Evolutionary conservation across 495 filamentous ascomycete genomes (phyloP), one percentile per base, ranked within the genome.

Genomic region (Hypoxylon rickii): DNA sequence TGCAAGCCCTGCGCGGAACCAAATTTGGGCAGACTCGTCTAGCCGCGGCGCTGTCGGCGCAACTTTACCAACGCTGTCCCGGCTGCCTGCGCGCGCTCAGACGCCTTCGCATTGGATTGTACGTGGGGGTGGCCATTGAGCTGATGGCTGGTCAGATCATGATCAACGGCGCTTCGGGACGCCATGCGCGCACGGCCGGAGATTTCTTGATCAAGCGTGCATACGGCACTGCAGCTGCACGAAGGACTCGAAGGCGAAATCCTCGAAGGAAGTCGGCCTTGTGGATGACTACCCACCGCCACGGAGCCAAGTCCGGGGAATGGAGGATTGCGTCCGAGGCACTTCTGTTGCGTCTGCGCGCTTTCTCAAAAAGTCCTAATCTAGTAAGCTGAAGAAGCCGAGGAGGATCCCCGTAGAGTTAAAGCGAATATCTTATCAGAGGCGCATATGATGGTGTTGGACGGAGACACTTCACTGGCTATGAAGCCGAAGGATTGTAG

Each of bases 141-240:
- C 31, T 24, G 24, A 29, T 39, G 29, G 43, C 22, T 51, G 33
- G 58, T 63, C 48, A 54, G 53, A 58, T 58, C 59, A 63, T 53
- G 48, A 54, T 63, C 53, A 49, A 48, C 52, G 24, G n/a, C 33
- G 43, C 52, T 49, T 29, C 44, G 4, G 24, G 10, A 29, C 10
- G 31, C n/a, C n/a, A 62, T 53, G 43, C 47, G 37, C 61, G 51
- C 54, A 63, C 55, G 60, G 50, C 50, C 55, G 51, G 55, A 64
- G 61, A 64, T 47, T 60, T 64, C 40, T 11, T 31, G 11, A 39
- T 26, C 22, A 45, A 38, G 36, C 6, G 12, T 46, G 55, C 55
- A 58, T 51, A 2, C 33, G n/a, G 7, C 36, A 20, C 34, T 29
- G 33, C 46, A 51, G 33, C 24, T 47, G 42, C 15, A 40, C 19